Evolutionary conservation across 2,329 filamentous ascomycete species (phyloP), one percentile per base, ranked within the genome.

Genomic region (Microsporum audouinii): DNA sequence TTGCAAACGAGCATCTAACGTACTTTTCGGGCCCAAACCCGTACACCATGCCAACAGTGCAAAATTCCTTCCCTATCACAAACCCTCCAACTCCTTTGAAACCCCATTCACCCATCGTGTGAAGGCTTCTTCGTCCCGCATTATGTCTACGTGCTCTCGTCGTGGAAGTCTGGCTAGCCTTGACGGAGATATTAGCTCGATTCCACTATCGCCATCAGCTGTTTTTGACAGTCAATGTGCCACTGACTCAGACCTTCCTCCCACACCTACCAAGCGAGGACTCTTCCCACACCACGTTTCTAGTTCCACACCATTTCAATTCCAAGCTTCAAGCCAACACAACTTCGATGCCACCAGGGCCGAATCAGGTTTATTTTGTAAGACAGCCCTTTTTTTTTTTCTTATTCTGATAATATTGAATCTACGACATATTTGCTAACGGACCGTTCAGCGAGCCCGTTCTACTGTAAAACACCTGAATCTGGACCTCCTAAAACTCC

Each of bases 201-300:
- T 79, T 63, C 80, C 82, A 65, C 78, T 81, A 65, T 82, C 83
- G 57, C 77, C 87, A 68, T 79, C 78, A 12, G 78, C 75, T 47
- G 74, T 78, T 61, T 71, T 77, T 36, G 83, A 85, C 61, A 81
- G 79, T 65, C 83, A 86, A 66, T 73, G 76, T 3, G 79, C 80
- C 59, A 78, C 76, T 17, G 89, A 91, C 62, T 80, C 77, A 43
- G 91, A 96, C 57, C 79, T 92, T 61, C 91, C 92, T n/a, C 91
- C 92, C 0, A 99, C 94, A 1, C 94, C 94, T 0, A 97, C 94
- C 0, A 97, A 96, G 73, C 73, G 74, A 63, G 65, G 70, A 72
- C 67, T 71, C 71, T 60, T 64, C 65, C 60, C 65, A 64, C 63
- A 62, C 65, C 57, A 63, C 62, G 57, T 64, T 51, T 60, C 69